A percentile compares a stretch with the other conserved stretches of the same genome.
These are phyloP conservation scores for Colletotrichum paranaense DNA, from an alignment of 2,329 filamentous ascomycete species.

Conservation along the genomic window DNA sequence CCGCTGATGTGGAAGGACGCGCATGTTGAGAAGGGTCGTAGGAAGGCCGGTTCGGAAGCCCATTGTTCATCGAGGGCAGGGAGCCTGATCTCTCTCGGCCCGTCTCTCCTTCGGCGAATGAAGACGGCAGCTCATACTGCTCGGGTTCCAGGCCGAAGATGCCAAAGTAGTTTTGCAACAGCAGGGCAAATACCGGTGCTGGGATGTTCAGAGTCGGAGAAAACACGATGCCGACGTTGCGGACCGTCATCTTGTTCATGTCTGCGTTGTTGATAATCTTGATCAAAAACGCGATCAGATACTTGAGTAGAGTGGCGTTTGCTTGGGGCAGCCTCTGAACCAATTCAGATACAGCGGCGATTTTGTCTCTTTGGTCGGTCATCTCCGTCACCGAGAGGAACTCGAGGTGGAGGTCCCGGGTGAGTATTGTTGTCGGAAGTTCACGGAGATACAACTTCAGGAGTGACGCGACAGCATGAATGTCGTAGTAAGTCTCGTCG, in stretches of 20 bases:
- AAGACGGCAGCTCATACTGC: constrained; percentile 68
- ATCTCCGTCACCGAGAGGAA: constrained; percentile 89
- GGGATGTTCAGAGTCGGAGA: constrained; percentile 97
- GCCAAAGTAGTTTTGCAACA: constrained; percentile 87
- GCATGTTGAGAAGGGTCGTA: constrained; percentile 45
- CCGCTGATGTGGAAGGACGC: constrained; percentile 60
- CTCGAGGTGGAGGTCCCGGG: constrained; percentile 87
- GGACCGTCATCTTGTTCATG: constrained; percentile 97
- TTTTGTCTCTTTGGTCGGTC: constrained; percentile 78
- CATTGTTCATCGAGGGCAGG: constrained; percentile 35
- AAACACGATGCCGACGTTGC: constrained; percentile 98
- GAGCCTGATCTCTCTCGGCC: constrained; percentile 41
- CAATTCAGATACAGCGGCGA: constrained; percentile 79
- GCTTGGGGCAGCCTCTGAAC: constrained; percentile 83
- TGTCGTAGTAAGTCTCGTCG: constrained; percentile 90
- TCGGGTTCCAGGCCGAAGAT: constrained; percentile 83
- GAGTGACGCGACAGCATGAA: constrained; percentile 93
- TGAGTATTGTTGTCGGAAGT: constrained; percentile 90
- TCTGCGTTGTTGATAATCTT: constrained; percentile 91
- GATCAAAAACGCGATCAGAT: constrained; percentile 88
- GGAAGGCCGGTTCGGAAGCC: constrained; percentile 41
- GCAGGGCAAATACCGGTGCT: constrained; percentile 91
- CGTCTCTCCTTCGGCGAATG: constrained; percentile 46
- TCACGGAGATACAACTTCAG: constrained; percentile 95
- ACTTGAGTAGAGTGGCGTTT: constrained; percentile 85